Percentiles rank a stretch among this genome's conserved stretches.
Conservation (phyloP, 192 early-diverging fungal genomes). For the Linnemannia schmuckeri region DNA sequence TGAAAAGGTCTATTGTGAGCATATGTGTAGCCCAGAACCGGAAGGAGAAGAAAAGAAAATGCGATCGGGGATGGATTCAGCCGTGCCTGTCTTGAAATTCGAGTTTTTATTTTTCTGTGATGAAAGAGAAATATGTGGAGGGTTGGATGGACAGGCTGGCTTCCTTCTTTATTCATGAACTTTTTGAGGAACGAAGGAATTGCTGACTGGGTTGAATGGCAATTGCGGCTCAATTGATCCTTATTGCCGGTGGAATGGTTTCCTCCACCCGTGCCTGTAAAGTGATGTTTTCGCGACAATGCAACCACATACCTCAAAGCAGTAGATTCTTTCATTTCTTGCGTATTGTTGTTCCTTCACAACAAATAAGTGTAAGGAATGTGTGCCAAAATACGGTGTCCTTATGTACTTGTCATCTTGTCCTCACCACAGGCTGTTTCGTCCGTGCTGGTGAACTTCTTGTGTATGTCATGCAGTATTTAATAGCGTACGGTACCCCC, state of each 20-base stretch:
- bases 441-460: no score
- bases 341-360: no score
- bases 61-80: slow-evolving; percentile 1
- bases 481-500: no score
- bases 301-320: no score
- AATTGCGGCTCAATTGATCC: not conserved
- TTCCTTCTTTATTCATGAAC: not conserved
- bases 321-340: no score
- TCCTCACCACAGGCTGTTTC: no score
- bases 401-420: no score
- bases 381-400: no score
- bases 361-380: no score
- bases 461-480: no score
- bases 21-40: not conserved
- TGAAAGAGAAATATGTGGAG: not conserved
- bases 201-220: not conserved
- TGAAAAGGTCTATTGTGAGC: not conserved
- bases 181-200: not conserved
- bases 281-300: no score
- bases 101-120: not conserved
- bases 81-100: not conserved
- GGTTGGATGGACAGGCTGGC: not conserved
- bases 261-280: no score
- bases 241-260: not conserved
- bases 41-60: not conserved